These are phyloP conservation scores for Lathyrus sativus DNA, from an alignment of 306 rosid genomes.

Conservation along the genomic window DNA sequence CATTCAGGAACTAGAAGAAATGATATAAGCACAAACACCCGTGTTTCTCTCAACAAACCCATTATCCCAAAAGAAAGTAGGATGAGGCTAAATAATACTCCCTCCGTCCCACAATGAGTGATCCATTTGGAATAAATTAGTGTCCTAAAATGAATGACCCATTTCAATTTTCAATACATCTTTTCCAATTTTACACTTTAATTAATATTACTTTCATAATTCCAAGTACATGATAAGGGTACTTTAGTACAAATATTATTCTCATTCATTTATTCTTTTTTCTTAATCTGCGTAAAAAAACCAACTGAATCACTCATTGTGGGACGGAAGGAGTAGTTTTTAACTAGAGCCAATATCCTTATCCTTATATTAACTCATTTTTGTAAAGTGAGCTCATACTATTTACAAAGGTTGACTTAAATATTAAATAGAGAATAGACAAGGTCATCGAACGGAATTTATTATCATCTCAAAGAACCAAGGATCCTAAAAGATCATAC, in stretches of 20 bases:
- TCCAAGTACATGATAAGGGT: too few species aligned
- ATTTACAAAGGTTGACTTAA: neutral
- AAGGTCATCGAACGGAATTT: slow-evolving; percentile 13
- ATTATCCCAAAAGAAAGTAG: slow-evolving; percentile 5
- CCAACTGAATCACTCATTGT: too few species aligned
- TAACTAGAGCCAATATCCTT: slow-evolving; percentile 20
- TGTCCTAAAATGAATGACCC: too few species aligned
- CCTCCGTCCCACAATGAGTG: too few species aligned
- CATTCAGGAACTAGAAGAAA: slow-evolving; percentile 29
- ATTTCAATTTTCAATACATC: too few species aligned
- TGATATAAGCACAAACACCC: neutral
- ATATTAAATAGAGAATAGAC: slow-evolving; percentile 2
- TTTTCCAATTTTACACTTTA: too few species aligned
- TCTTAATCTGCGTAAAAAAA: too few species aligned
- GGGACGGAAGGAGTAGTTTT: neutral
- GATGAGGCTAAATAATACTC: neutral
- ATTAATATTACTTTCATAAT: too few species aligned
- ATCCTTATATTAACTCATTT: slow-evolving; percentile 11
- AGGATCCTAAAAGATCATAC: slow-evolving; percentile 2
- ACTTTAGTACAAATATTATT: too few species aligned
- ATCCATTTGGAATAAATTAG: too few species aligned
- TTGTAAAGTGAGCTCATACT: neutral
- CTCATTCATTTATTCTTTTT: too few species aligned
- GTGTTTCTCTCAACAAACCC: slow-evolving; percentile 3
- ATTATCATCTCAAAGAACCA: slow-evolving; percentile 22